Evolutionary conservation across 2,329 filamentous ascomycete species (phyloP).

Genomic region (Fusarium nurragi): DNA sequence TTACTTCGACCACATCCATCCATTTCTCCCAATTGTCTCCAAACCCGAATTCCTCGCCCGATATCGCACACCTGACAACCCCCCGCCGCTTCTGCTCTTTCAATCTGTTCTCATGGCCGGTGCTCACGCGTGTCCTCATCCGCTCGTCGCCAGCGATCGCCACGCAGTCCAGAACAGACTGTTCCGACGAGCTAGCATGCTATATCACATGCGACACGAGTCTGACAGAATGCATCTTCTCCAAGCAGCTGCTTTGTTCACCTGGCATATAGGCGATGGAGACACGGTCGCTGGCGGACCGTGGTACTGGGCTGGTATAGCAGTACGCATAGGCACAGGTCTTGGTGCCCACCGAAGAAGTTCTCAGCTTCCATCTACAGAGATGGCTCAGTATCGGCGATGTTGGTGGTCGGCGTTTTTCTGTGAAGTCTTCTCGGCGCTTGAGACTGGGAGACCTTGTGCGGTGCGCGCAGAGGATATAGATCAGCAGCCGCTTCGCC

Average conservation of each 20-base stretch:
- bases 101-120: conserved; percentile 42
- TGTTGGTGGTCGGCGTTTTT: conserved; percentile 43
- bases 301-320: conserved; percentile 43
- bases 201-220: conserved; percentile 42
- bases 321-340: conserved; percentile 36
- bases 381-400: conserved; percentile 39
- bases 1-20: conserved; percentile 42
- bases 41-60: conserved; percentile 40
- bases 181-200: conserved; percentile 39
- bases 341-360: conserved; percentile 36
- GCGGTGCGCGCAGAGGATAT: conserved; percentile 40
- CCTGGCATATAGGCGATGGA: conserved; percentile 40
- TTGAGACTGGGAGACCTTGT: conserved; percentile 39
- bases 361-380: conserved; percentile 29
- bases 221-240: conserved; percentile 40
- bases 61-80: conserved; percentile 35
- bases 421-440: conserved; percentile 37
- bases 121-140: conserved; percentile 39
- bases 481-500: conserved; percentile 34
- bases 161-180: conserved; percentile 43
- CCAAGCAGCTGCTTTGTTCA: conserved; percentile 38
- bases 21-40: conserved; percentile 38
- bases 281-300: conserved; percentile 39
- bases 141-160: conserved; percentile 36
- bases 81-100: conserved; percentile 33